Conservation (phyloP, 2,329 filamentous ascomycete genomes). For the Fusarium palustre region DNA sequence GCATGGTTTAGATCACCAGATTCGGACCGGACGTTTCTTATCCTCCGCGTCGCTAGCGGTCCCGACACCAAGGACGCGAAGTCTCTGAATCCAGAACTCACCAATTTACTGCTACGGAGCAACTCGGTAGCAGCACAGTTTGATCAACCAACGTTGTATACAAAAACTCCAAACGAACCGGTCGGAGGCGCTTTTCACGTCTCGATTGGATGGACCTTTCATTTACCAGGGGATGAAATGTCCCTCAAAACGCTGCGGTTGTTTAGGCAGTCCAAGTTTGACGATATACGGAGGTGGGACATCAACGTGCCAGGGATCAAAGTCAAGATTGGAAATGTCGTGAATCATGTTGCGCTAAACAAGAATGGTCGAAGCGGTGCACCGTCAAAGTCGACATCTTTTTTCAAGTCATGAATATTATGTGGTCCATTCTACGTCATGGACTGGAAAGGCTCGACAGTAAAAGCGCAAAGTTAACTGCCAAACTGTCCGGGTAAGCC, state of each 20-base stretch:
- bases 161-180: constrained; percentile 43
- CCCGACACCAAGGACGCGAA: constrained; percentile 35
- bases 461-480: neutral
- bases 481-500: neutral
- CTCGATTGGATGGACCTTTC: constrained; percentile 87
- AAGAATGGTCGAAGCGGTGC: constrained; percentile 5
- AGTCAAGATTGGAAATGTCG: constrained; percentile 78
- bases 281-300: constrained; percentile 54
- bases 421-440: constrained; percentile 4
- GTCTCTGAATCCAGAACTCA: constrained; percentile 65
- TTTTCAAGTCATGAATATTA: constrained; percentile 33
- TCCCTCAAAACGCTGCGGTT: constrained; percentile 44
- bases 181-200: constrained; percentile 76
- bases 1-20: constrained; percentile 66
- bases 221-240: constrained; percentile 59
- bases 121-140: constrained; percentile 80
- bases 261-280: constrained; percentile 43
- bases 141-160: constrained; percentile 79
- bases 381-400: constrained; percentile 2
- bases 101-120: constrained; percentile 71
- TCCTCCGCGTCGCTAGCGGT: constrained; percentile 69
- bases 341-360: constrained; percentile 63
- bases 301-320: constrained; percentile 73
- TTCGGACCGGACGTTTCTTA: constrained; percentile 84
- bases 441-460: neutral